Evolutionary conservation across 1,284 basidiomycete genomes (phyloP).

Genomic region (Schizopora paradoxa): DNA sequence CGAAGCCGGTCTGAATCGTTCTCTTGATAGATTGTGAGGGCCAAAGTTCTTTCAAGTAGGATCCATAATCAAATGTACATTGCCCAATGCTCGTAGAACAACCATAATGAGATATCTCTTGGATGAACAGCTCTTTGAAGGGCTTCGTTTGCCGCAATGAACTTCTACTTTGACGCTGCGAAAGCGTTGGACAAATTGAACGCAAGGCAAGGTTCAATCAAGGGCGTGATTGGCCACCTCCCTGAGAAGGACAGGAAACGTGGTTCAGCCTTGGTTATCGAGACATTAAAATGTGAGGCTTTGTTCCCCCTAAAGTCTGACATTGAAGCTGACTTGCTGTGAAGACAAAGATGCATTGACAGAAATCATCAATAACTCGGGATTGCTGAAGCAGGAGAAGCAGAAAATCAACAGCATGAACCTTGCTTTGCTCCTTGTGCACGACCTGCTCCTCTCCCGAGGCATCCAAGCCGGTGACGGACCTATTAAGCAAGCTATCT

Average conservation of each 20-base stretch:
- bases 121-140: no score
- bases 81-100: no score
- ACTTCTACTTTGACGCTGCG: conserved; percentile 89
- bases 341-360: conserved; percentile 66
- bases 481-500: conserved; percentile 75
- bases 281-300: conserved; percentile 81
- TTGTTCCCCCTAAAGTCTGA: background rate
- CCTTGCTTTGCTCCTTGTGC: conserved; percentile 78
- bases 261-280: conserved; percentile 76
- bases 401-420: conserved; percentile 69
- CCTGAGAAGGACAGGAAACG: conserved; percentile 75
- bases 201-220: conserved; percentile 81
- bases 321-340: conserved; percentile 5
- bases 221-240: conserved; percentile 66
- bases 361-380: conserved; percentile 58
- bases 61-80: no score
- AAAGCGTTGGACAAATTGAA: conserved; percentile 80
- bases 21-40: no score
- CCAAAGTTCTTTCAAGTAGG: no score
- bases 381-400: conserved; percentile 69
- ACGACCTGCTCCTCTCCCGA: conserved; percentile 76
- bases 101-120: no score
- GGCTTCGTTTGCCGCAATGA: conserved; percentile 60
- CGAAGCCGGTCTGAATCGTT: no score
- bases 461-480: conserved; percentile 88